These are phyloP conservation scores for Chaetomiaceae sp. DNA, from an alignment of 2,329 filamentous ascomycete species.

Conservation along the genomic window DNA sequence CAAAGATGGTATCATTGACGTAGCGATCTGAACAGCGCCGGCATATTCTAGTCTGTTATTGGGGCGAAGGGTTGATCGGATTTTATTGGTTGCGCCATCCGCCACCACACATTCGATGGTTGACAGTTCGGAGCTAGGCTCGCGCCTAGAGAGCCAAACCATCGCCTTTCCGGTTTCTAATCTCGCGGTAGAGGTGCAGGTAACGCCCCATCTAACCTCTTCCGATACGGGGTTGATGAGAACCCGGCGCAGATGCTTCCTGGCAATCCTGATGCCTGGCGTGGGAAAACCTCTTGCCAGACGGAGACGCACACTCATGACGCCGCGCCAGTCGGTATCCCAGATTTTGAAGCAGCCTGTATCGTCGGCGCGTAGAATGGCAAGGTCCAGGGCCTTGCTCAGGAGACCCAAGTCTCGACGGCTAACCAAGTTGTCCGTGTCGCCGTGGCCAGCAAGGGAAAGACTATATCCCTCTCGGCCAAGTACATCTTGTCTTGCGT, in stretches of 20 bases:
- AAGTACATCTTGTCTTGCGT: constrained; percentile 28
- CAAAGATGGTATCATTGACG: constrained; percentile 1
- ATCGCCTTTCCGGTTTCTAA: constrained; percentile 5
- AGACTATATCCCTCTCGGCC: constrained; percentile 38
- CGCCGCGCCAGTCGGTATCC: constrained; percentile 35
- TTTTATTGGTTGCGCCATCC: constrained; percentile 42
- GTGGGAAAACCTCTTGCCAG: constrained; percentile 35
- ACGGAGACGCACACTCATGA: constrained; percentile 32
- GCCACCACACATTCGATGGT: constrained; percentile 38
- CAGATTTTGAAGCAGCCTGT: constrained; percentile 39
- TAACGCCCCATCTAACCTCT: constrained; percentile 11
- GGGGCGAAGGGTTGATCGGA: constrained; percentile 32
- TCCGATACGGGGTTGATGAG: constrained; percentile 30
- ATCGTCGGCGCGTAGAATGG: constrained; percentile 31
- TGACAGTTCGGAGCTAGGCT: not conserved
- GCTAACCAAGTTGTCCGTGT: constrained; percentile 35
- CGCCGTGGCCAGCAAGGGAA: constrained; percentile 36
- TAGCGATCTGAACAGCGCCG: constrained; percentile 37
- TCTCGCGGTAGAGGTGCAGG: constrained; percentile 5
- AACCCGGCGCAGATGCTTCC: constrained; percentile 34
- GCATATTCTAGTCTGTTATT: not conserved
- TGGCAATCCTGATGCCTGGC: constrained; percentile 35
- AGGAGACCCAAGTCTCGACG: constrained; percentile 39
- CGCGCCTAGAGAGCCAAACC: constrained; percentile 1
- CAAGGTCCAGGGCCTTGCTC: constrained; percentile 31